phyloP scores from a whole-genome alignment of 1,284 basidiomycete species.

The Cystobasidium slooffiae region DNA sequence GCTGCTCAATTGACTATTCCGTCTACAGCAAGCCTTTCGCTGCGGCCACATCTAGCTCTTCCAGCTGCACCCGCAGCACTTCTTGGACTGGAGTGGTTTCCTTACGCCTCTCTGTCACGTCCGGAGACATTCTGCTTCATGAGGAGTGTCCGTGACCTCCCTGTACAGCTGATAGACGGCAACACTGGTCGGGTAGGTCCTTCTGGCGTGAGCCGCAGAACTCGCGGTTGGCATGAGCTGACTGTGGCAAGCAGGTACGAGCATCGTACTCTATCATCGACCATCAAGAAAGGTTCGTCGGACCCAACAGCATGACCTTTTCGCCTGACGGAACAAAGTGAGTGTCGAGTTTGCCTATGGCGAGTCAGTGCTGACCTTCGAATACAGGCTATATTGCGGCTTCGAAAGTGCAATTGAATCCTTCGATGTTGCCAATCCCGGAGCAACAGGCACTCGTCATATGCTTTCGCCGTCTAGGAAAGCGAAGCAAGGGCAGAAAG shows the following conservation, averaged over 20 bases:
- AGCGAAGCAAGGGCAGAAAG: slow-evolving; percentile 81
- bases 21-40: not conserved
- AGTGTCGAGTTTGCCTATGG: slow-evolving; percentile 44
- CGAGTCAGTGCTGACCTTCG: not conserved
- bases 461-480: slow-evolving; percentile 76
- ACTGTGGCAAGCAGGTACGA: slow-evolving; percentile 64
- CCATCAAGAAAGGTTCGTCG: slow-evolving; percentile 82
- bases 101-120: slow-evolving; percentile 66
- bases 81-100: slow-evolving; percentile 67
- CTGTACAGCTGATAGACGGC: slow-evolving; percentile 79
- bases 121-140: slow-evolving; percentile 77
- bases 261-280: slow-evolving; percentile 89
- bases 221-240: not conserved
- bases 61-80: slow-evolving; percentile 24
- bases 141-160: slow-evolving; percentile 76
- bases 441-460: slow-evolving; percentile 69
- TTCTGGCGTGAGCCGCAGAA: not conserved
- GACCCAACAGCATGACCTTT: slow-evolving; percentile 80
- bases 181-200: slow-evolving; percentile 70
- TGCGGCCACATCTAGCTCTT: slow-evolving; percentile 22
- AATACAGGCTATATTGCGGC: slow-evolving; percentile 82
- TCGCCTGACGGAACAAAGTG: slow-evolving; percentile 71
- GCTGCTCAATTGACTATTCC: not conserved
- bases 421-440: slow-evolving; percentile 75
- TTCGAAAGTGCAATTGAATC: slow-evolving; percentile 87